phyloP scores from a whole-genome alignment of 306 rosid species.

The Sophora flavescens region DNA sequence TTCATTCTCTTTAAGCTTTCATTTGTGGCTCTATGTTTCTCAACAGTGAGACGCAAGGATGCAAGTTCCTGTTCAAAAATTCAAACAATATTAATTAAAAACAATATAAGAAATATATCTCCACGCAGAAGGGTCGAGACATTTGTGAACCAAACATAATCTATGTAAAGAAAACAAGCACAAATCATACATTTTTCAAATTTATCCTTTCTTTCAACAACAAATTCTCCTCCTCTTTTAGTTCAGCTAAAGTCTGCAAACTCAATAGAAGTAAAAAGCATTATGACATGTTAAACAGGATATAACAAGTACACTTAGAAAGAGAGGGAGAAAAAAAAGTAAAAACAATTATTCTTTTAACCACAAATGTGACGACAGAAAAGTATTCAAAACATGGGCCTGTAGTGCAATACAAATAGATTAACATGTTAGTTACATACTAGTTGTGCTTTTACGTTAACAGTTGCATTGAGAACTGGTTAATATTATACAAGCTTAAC shows the following conservation, averaged over 20 bases:
- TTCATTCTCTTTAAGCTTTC: slow-evolving; percentile 77
- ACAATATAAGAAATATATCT: slow-evolving; percentile 19
- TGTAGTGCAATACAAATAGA: not conserved
- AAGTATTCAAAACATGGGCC: not conserved
- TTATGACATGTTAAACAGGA: slow-evolving; percentile 25
- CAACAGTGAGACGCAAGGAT: slow-evolving; percentile 57
- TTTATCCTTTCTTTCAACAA: slow-evolving; percentile 72
- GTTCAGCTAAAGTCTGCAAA: slow-evolving; percentile 82
- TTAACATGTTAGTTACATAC: slow-evolving; percentile 8
- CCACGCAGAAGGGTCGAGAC: not conserved
- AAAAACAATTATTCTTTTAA: not conserved
- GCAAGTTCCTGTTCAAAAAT: slow-evolving; percentile 70
- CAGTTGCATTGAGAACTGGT: not conserved
- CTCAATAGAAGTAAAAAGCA: slow-evolving; percentile 1
- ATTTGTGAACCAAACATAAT: not conserved
- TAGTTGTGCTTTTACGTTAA: not conserved
- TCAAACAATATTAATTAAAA: slow-evolving; percentile 26
- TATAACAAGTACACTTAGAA: not conserved
- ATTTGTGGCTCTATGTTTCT: slow-evolving; percentile 68
- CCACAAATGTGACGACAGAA: not conserved
- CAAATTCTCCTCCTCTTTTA: slow-evolving; percentile 80
- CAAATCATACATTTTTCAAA: slow-evolving; percentile 70
- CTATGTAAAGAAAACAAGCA: slow-evolving; percentile 3
- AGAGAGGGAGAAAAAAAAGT: not conserved
- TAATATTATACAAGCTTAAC: not conserved